Conservation (phyloP, 2,329 filamentous ascomycete species). For the Stemphylium vesicarium region DNA sequence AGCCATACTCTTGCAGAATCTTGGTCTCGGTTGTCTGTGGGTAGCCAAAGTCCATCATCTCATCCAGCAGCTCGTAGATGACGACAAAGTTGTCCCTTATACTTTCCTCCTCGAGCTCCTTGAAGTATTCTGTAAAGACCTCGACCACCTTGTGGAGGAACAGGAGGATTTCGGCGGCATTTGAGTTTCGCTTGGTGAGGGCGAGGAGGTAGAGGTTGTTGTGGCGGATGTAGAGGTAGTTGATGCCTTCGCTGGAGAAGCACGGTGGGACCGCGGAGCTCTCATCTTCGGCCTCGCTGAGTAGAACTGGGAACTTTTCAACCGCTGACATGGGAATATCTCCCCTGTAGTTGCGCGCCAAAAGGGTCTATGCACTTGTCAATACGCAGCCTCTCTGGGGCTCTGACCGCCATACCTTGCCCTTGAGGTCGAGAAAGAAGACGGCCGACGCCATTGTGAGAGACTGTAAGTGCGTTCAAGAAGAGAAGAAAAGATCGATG, state of each 20-base stretch:
- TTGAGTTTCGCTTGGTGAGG: conserved; percentile 97
- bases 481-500: background rate
- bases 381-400: conserved; percentile 34
- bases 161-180: conserved; percentile 96
- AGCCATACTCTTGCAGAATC: conserved; percentile 83
- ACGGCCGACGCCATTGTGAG: conserved; percentile 88
- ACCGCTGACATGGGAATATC: conserved; percentile 99
- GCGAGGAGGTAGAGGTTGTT: conserved; percentile 99
- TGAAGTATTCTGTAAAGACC: conserved; percentile 99
- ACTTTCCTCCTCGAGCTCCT: conserved; percentile 96
- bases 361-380: conserved; percentile 73
- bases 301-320: conserved; percentile 93
- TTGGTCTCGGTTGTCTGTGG: conserved; percentile 98
- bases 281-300: conserved; percentile 98
- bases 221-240: conserved; percentile 99
- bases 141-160: conserved; percentile 98
- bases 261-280: conserved; percentile 96
- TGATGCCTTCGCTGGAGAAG: conserved; percentile 98
- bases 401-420: conserved; percentile 73
- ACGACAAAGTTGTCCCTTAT: conserved; percentile 99
- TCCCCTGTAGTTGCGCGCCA: conserved; percentile 97
- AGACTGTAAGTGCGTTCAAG: background rate
- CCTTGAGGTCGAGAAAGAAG: conserved; percentile 99
- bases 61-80: conserved; percentile 97
- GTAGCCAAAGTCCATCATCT: conserved; percentile 99